Evolutionary conservation across 129 eudicot species (phyloP), one percentile per base, ranked within the genome.

Genomic region (Scalesia atractyloides): DNA sequence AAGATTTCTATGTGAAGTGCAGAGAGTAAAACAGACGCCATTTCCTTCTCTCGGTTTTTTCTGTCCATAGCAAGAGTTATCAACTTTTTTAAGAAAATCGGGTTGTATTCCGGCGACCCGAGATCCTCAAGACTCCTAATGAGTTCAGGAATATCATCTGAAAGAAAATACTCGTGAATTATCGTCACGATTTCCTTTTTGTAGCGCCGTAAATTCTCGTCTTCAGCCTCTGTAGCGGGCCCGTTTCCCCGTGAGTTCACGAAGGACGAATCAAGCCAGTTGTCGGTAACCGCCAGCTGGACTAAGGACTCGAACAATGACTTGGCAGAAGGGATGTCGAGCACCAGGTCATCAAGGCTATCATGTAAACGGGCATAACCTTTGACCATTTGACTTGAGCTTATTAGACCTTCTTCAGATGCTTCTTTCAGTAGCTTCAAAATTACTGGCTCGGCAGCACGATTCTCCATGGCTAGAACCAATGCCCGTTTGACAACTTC

Each of bases 61-160:
- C 97, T 68, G 69, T 92, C 97, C 94, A 92, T 83, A 18, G 97
- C 97, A 30, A 92, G 86, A 1, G 97, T 92, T 50, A 92, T 86
- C 10, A 92, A 82, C 84, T 79, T 92, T 76, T 92, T 92, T 44
- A 92, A 69, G 72, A 92, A 92, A 47, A 86, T 66, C 2, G 97
- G 94, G 70, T 92, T 86, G 24, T 70, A 89, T 62, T 89, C 86
- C 0, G 97, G 97, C 39, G 83, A 79, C 15, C 75, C 81, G 2
- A 92, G 84, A 77, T 92, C 97, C 74, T 76, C 91, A 30, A 92
- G 87, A 67, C 86, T 92, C 47, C 79, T 83, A 34, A 92, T 92
- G 8, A 92, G 91, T 73, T 92, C 97, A 9, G 97, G 96, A 10
- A 89, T 92, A 56, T 92, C 97, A 71, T 92, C 96, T 8, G 96